Base-by-base conservation (phyloP, 176 grass and related monocot genomes). In the Lolium rigidum region DNA sequence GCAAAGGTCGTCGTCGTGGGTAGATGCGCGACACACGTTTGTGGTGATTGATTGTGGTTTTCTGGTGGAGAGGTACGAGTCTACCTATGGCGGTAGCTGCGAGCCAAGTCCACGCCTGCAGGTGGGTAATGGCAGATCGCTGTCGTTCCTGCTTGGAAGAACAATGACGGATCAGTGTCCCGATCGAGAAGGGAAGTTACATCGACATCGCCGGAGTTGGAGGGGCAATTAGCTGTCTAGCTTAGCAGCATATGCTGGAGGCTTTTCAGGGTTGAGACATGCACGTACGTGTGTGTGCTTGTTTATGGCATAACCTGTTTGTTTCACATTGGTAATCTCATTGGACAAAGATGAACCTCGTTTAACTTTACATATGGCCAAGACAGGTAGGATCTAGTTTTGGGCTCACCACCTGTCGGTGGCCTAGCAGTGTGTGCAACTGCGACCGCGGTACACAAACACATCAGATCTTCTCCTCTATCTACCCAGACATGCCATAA, bases 21-120 rank as follows among this genome's bases (percentile, higher is more conserved):
- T 37, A 18, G 9, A 21, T 72, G 55, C 26, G 80, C 47, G 25
- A 15, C 89, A 87, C 50, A 66, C 21, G 70, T 73, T 21, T 70
- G 10, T 4, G 9, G 9, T 17, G 51, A 55, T 55, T 64, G 64
- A 62, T 10, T 31, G 47, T 15, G 7, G 5, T 35, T 17, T 68
- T 50, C 39, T 13, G 69, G 18, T 2, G 24, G 88, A 86, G 88
- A 86, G 79, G 28, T 25, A 78, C 88, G 31, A 4, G 71, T 54
- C 88, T 70, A 26, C 10, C 9, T 5, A 64, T 25, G 8, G 59
- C 22, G 21, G 9, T n/a, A 14, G 48, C 48, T 6, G 48, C 46
- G 48, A 50, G 48, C 48, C 48, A 50, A 50, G 48, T 50, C 11
- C 48, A 50, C 11, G 48, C 48, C 46, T 8, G 9, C 46, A 47